Conservation (phyloP, 495 filamentous ascomycete genomes). For the Tuber indicum region DNA sequence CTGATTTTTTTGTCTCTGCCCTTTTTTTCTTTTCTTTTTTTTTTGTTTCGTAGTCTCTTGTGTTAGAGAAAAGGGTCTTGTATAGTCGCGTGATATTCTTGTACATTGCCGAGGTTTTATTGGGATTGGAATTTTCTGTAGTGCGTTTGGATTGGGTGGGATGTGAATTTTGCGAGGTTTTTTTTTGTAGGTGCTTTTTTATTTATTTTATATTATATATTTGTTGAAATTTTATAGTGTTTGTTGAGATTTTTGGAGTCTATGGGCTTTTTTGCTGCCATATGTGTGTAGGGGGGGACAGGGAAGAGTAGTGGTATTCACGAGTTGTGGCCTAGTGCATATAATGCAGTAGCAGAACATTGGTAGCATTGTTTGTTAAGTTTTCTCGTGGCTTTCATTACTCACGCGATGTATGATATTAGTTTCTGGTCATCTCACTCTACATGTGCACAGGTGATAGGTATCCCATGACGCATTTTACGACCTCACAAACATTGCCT, state of each 20-base stretch:
- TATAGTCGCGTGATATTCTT: neutral
- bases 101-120: neutral
- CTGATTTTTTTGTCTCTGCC: neutral
- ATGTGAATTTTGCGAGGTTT: neutral
- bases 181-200: neutral
- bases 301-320: neutral
- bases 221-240: neutral
- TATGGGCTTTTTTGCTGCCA: neutral
- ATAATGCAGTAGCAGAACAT: neutral
- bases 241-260: neutral
- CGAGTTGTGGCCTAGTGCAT: neutral
- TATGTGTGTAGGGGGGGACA: neutral
- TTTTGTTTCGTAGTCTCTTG: neutral
- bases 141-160: slow-evolving; percentile 1
- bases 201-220: neutral
- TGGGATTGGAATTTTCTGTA: slow-evolving; percentile 1
- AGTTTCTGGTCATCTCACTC: neutral
- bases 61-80: slow-evolving; percentile 5
- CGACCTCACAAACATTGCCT: neutral
- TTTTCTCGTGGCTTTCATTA: neutral
- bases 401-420: neutral
- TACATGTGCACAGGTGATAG: neutral
- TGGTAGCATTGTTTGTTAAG: neutral
- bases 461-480: neutral
- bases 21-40: neutral